Evolutionary conservation across 495 filamentous ascomycete species (phyloP).

Genomic region (Penicillium daleae): DNA sequence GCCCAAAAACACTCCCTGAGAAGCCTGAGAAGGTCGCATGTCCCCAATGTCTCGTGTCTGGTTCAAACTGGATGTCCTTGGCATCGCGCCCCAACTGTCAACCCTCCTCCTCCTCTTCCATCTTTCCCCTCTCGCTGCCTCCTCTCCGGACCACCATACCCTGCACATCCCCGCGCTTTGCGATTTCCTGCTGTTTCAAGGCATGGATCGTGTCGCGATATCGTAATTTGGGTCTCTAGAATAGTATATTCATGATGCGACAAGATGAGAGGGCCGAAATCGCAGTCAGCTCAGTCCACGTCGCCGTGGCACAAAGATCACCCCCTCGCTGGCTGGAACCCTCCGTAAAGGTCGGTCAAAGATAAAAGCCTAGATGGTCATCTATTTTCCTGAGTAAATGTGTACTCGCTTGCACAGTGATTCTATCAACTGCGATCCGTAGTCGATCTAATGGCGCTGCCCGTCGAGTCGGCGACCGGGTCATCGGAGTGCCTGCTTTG

Average conservation of each 20-base stretch:
- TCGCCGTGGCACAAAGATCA: slow-evolving; percentile 21
- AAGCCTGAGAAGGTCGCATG: background rate
- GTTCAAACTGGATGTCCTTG: background rate
- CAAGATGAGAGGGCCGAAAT: slow-evolving; percentile 21
- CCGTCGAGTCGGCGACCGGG: slow-evolving; percentile 13
- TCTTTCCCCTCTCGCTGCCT: slow-evolving; percentile 1
- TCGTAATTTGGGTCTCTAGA: background rate
- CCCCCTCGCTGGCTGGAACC: background rate
- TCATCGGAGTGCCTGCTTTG: slow-evolving; percentile 25
- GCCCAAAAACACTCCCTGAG: background rate
- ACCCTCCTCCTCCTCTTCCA: background rate
- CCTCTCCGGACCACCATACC: slow-evolving; percentile 10
- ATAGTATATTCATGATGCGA: slow-evolving; percentile 28
- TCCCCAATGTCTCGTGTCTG: background rate
- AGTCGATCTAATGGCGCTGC: slow-evolving; percentile 14
- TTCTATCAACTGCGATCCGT: slow-evolving; percentile 17
- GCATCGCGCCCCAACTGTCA: slow-evolving; percentile 1
- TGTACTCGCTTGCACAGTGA: background rate
- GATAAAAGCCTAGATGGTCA: background rate
- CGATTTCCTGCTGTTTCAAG: slow-evolving; percentile 3
- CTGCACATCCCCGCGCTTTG: slow-evolving; percentile 9
- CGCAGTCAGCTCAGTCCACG: slow-evolving; percentile 19
- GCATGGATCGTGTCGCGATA: slow-evolving; percentile 19
- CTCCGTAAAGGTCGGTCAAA: background rate
- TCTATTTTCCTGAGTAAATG: background rate